Conservation (phyloP, 768 basidiomycete species). For the Arthromyces matolae region DNA sequence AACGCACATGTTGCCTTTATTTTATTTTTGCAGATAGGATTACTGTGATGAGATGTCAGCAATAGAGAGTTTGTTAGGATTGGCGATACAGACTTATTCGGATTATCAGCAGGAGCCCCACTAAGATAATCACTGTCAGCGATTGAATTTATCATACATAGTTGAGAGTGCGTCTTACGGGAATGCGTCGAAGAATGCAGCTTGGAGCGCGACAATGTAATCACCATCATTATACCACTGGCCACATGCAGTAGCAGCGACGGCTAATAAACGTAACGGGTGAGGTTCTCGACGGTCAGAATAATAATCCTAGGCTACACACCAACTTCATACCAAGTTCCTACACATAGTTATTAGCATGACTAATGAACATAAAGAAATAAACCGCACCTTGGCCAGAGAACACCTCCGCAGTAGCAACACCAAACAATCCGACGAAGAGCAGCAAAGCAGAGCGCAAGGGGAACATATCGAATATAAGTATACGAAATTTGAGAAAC, state of each 20-base stretch:
- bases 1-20: constrained; percentile 13
- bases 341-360: too few relatives aligned
- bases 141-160: neutral
- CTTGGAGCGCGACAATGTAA: constrained; percentile 13
- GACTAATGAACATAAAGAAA: neutral
- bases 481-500: neutral
- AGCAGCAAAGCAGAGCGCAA: neutral
- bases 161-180: constrained; percentile 5
- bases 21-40: constrained; percentile 16
- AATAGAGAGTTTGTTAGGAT: neutral
- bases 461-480: neutral
- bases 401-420: neutral
- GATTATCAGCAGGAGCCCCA: constrained; percentile 6
- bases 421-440: neutral
- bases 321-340: constrained; percentile 3
- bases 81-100: constrained; percentile 7
- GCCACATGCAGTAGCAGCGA: constrained; percentile 13
- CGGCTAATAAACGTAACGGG: neutral
- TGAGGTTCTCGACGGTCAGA: neutral
- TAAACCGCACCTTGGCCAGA: neutral
- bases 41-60: constrained; percentile 8
- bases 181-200: constrained; percentile 7
- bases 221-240: constrained; percentile 7
- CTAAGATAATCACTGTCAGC: neutral
- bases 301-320: neutral